Evolutionary conservation across 352 stramenopile genomes (phyloP).

Genomic region (Globisporangium iwayamae): DNA sequence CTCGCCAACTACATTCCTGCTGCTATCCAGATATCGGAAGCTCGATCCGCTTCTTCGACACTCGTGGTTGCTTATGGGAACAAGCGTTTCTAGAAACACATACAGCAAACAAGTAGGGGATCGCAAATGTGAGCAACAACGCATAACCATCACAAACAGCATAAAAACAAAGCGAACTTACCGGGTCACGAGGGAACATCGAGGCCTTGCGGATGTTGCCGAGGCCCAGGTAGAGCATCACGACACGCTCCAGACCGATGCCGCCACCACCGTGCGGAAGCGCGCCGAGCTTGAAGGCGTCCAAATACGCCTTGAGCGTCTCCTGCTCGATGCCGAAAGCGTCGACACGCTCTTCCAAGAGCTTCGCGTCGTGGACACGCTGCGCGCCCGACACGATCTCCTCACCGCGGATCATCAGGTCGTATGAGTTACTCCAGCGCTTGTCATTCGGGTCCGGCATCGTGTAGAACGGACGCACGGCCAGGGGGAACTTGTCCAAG

Average conservation of each 20-base stretch:
- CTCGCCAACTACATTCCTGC: background rate
- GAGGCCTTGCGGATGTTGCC: slow-evolving; percentile 99
- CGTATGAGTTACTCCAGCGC: slow-evolving; percentile 96
- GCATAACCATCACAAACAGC: background rate
- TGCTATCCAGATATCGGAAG: background rate
- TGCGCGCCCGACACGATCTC: slow-evolving; percentile 99
- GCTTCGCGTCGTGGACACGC: slow-evolving; percentile 96
- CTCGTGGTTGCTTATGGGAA: slow-evolving; percentile 41
- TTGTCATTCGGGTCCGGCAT: slow-evolving; percentile 97
- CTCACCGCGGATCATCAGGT: slow-evolving; percentile 99
- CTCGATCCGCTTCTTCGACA: background rate
- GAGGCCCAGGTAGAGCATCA: slow-evolving; percentile 98
- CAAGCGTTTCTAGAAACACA: slow-evolving; percentile 40
- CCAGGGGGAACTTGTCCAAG: slow-evolving; percentile 99
- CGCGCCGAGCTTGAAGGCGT: slow-evolving; percentile 98
- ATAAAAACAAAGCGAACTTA: slow-evolving; percentile 22
- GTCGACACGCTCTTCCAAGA: slow-evolving; percentile 92
- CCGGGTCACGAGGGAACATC: slow-evolving; percentile 98
- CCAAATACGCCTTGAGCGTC: slow-evolving; percentile 95
- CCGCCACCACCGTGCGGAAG: slow-evolving; percentile 97
- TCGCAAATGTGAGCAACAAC: slow-evolving; percentile 10
- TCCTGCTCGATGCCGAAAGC: slow-evolving; percentile 80
- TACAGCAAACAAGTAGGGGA: background rate
- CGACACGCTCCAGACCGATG: slow-evolving; percentile 98
- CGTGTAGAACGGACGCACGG: slow-evolving; percentile 99